A percentile compares a stretch with the other conserved stretches of the same genome.
Evolutionary conservation across 345 rosid species (phyloP).

Genomic region (Bruguiera parviflora): DNA sequence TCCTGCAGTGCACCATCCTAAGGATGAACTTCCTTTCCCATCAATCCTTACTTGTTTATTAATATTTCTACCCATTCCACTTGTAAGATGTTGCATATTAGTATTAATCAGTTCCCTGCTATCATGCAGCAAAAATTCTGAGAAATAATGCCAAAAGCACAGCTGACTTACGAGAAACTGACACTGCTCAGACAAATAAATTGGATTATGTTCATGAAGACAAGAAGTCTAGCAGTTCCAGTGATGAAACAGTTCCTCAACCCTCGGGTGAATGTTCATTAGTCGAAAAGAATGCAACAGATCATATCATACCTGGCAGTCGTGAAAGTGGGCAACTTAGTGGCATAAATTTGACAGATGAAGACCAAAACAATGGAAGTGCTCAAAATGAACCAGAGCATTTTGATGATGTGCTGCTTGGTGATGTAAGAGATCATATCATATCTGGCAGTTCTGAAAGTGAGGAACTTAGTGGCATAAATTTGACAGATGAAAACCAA

Average conservation of each 20-base stretch:
- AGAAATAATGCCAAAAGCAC: conserved; percentile 29
- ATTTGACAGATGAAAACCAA: conserved; percentile 22
- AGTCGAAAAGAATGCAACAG: conserved; percentile 19
- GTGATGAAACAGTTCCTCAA: conserved; percentile 24
- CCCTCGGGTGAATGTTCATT: conserved; percentile 27
- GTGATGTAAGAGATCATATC: conserved; percentile 16
- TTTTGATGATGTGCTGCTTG: conserved; percentile 14
- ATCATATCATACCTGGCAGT: conserved; percentile 17
- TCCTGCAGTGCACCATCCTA: neutral
- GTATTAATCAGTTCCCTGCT: conserved; percentile 15
- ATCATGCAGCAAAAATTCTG: conserved; percentile 50
- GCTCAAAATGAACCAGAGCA: conserved; percentile 15
- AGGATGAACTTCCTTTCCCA: neutral
- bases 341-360: conserved; percentile 20
- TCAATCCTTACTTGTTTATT: neutral
- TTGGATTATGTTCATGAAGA: conserved; percentile 24
- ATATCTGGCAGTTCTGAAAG: conserved; percentile 18
- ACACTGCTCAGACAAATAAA: conserved; percentile 23
- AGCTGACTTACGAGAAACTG: conserved; percentile 28
- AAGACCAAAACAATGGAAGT: conserved; percentile 24
- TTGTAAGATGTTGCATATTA: neutral
- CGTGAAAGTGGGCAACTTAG: conserved; percentile 21
- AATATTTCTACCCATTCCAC: conserved; percentile 1
- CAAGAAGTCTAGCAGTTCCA: conserved; percentile 29
- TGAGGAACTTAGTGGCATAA: conserved; percentile 23